These are phyloP conservation scores for Thielaviopsis euricoi DNA, from an alignment of 2,329 filamentous ascomycete genomes.

Conservation along the genomic window DNA sequence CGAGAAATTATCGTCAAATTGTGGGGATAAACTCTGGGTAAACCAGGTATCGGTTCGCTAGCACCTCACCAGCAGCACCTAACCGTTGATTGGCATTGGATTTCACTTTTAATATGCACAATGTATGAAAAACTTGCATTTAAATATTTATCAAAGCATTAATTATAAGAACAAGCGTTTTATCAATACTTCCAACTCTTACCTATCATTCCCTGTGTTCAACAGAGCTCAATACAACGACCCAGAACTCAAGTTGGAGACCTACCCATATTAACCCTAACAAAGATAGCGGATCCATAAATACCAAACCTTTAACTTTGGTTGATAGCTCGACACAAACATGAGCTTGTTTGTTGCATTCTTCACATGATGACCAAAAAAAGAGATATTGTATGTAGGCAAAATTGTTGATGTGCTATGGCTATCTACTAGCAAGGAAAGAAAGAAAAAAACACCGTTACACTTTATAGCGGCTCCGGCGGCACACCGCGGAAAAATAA, in stretches of 20 bases:
- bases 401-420: not conserved
- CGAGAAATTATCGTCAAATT: constrained; percentile 13
- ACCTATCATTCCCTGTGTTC: no score
- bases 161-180: no score
- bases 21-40: constrained; percentile 25
- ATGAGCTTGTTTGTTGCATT: not conserved
- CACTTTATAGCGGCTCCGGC: not conserved
- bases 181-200: no score
- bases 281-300: no score
- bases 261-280: no score
- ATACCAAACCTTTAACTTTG: no score
- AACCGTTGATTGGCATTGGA: not conserved
- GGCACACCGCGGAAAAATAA: not conserved
- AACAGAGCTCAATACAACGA: no score
- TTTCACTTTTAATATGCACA: no score
- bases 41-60: constrained; percentile 13
- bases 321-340: not conserved
- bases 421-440: not conserved
- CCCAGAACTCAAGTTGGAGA: no score
- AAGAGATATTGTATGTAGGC: not conserved
- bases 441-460: not conserved
- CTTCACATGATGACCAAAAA: not conserved
- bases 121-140: no score
- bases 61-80: not conserved
- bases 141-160: no score